Percentiles rank a stretch among this genome's conserved stretches.
phyloP scores from a whole-genome alignment of 2,329 filamentous ascomycete genomes.

The Magnaporthiopsis rhizophila region DNA sequence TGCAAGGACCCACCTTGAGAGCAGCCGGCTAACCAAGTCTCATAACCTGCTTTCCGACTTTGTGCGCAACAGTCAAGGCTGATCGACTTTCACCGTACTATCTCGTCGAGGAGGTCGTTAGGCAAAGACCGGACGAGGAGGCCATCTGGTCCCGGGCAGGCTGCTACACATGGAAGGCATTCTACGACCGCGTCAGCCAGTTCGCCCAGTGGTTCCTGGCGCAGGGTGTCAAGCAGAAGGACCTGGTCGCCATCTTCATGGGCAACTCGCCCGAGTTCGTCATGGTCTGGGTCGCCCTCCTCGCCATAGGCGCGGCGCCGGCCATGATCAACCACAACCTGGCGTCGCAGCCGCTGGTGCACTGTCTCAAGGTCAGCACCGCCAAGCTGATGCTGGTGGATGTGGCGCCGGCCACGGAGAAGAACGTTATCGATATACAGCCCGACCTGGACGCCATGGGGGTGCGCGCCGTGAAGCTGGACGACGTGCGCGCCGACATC shows the following conservation, averaged over 20 bases:
- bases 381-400: constrained; percentile 52
- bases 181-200: constrained; percentile 47
- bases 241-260: constrained; percentile 60
- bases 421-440: constrained; percentile 49
- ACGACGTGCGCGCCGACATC: constrained; percentile 18
- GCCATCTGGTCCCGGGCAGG: constrained; percentile 61
- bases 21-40: not conserved
- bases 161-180: constrained; percentile 50
- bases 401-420: constrained; percentile 42
- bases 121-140: constrained; percentile 41
- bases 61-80: constrained; percentile 31
- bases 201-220: constrained; percentile 55
- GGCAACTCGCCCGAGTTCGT: constrained; percentile 61
- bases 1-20: too few species aligned
- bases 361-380: constrained; percentile 53
- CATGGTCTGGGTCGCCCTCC: constrained; percentile 56
- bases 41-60: not conserved
- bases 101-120: constrained; percentile 50
- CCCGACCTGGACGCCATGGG: constrained; percentile 39
- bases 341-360: constrained; percentile 52
- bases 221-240: constrained; percentile 47
- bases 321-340: constrained; percentile 67
- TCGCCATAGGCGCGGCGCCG: constrained; percentile 59
- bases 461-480: constrained; percentile 48
- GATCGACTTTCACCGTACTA: constrained; percentile 57